phyloP scores from a whole-genome alignment of 805 yeast genomes.

The Sungouiozyma ichnusensis region DNA sequence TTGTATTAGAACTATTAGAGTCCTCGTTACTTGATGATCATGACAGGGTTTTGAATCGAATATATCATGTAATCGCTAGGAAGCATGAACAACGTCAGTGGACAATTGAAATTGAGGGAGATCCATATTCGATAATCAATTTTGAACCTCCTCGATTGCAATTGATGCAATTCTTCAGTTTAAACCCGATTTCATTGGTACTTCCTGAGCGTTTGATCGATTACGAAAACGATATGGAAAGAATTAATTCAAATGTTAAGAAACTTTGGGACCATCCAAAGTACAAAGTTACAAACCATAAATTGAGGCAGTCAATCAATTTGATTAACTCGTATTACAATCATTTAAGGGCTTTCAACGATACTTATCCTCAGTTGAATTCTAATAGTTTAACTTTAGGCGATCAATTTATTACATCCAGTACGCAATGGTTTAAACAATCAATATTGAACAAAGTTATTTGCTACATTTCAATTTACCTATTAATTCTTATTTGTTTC shows the following conservation, averaged over 20 bases:
- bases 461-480: constrained; percentile 3
- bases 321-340: constrained; percentile 1
- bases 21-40: neutral
- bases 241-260: constrained; percentile 1
- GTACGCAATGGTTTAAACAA: constrained; percentile 1
- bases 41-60: constrained; percentile 1
- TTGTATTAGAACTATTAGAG: constrained; percentile 14
- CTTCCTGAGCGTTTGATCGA: constrained; percentile 27
- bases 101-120: constrained; percentile 7
- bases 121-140: constrained; percentile 31
- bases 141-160: constrained; percentile 64
- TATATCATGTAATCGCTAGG: constrained; percentile 10
- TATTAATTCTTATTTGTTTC: constrained; percentile 6
- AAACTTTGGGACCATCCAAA: neutral
- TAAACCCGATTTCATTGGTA: constrained; percentile 61
- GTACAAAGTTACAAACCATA: neutral
- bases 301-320: constrained; percentile 2
- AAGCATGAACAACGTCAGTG: neutral
- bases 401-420: neutral
- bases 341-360: constrained; percentile 1
- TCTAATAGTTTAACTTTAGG: neutral
- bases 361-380: constrained; percentile 1
- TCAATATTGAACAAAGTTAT: neutral
- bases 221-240: constrained; percentile 16
- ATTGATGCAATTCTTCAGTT: constrained; percentile 66